Evolutionary conservation across 257 asterid genomes (phyloP), one percentile per base, ranked within the genome.

Genomic region (Coffea eugenioides): DNA sequence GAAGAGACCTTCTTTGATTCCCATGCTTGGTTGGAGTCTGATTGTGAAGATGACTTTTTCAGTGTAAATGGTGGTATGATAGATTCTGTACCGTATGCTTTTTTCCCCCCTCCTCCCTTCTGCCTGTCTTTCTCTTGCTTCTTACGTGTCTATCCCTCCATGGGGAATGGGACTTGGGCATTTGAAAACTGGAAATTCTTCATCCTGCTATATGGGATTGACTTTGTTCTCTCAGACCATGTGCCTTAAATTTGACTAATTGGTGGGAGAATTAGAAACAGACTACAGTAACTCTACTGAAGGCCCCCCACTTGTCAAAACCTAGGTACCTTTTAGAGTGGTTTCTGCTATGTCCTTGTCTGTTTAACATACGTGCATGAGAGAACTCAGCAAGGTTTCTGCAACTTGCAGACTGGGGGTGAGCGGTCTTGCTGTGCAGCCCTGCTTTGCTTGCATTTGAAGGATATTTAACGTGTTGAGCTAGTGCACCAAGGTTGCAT

Each of bases 31-130:
- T 77, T 90, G 75, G 98, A 94, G 59, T 94, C 97, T 0, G 98
- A 94, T 74, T 84, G 94, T 1, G 98, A 94, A 27, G 98, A 94
- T 67, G 98, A 92, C 80, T 94, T 88, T 80, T 72, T 51, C 41
- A 94, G 98, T 76, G 95, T 92, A 74, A 88, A 91, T 67, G 97
- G 98, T 61, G 97, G 98, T 94, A 88, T 87, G 95, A 57, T 45
- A 43, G 73, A 77, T 41, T 39, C 59, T 36, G 31, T 14, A 36
- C 12, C 57, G 14, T 2, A 27, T 45, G 31, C 43, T n/a, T 71
- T 59, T 69, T 4, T 31, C 62, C 16, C 43, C 25, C 20, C 8
- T 52, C 23, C 4, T 48, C 51, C 12, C 51, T 48, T 48, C 4
- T 36, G 15, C 6, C 36, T 62, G 20, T 39, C 0, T 16, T 46